Evolutionary conservation across 768 basidiomycete species (phyloP), one percentile per base, ranked within the genome.

Genomic region (Pisolithus albus): DNA sequence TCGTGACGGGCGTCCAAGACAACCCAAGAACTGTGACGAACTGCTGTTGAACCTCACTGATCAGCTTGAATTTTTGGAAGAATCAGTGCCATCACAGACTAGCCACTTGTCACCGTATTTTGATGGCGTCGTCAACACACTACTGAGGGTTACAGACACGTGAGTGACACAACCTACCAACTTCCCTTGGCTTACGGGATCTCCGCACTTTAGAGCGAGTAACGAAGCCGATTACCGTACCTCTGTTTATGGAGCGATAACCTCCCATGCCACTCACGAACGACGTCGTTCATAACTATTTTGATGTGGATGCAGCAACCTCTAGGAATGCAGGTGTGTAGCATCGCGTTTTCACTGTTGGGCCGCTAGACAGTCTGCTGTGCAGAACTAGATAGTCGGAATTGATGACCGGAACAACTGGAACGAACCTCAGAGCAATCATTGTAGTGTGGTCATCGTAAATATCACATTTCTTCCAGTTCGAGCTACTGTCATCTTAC

Each of bases 141-240:
- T 99, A 39, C 75, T 98, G 59, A 80, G 80, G 47, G 81, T 93
- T 19, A 92, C 95, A 1, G 92, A 95, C 64, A 90, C 81, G 89
- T 92, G 57, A 58, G 80, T 71, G 13, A 39, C 32, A 38, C 51
- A 30, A 28, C 24, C 13, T 44, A 24, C 36, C 26, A 13, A 47
- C 10, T 36, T 39, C 49, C 16, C 24, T 58, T 6, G 7, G 45
- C 34, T 39, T 57, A 69, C 19, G 60, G 9, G 24, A 52, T 9
- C 47, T 41, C 32, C 32, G 4, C 32, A 34, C 10, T 34, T 11
- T 13, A 91, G 90, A 57, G 73, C 84, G 4, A 77, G 78, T 49
- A 97, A 96, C 65, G 94, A 98, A 63, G 76, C 86, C 39, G 95
- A 96, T 70, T 92, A 84, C 71, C 81, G 95, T 56, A 95, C 92